A percentile compares a stretch with the other conserved stretches of the same genome.
phyloP scores from a whole-genome alignment of 495 filamentous ascomycete genomes.

The Thermothielavioides terrestris region DNA sequence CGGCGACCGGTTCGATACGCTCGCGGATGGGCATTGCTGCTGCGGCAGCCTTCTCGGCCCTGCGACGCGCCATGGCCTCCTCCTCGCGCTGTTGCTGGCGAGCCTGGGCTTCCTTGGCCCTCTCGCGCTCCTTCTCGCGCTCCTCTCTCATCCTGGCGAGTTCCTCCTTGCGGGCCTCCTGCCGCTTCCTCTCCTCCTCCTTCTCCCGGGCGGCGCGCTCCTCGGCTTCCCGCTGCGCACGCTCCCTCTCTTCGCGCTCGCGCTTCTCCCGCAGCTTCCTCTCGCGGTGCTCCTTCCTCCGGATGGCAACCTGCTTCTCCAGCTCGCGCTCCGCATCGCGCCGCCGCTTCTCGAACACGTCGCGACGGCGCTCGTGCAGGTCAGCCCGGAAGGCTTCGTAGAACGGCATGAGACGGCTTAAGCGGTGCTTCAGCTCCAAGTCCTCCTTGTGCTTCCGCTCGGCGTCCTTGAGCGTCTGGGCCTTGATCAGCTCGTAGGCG shows the following conservation, averaged over 20 bases:
- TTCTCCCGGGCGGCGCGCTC: constrained; percentile 71
- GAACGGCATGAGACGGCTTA: constrained; percentile 65
- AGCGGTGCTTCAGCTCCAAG: constrained; percentile 83
- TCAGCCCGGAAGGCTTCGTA: constrained; percentile 77
- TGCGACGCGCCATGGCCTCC: constrained; percentile 45
- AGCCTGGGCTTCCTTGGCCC: constrained; percentile 39
- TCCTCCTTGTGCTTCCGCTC: constrained; percentile 81
- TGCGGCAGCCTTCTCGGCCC: constrained; percentile 36
- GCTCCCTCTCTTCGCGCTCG: constrained; percentile 75
- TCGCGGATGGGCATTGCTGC: constrained; percentile 26
- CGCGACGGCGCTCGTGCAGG: constrained; percentile 74
- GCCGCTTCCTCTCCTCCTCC: constrained; percentile 65
- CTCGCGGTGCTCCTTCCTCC: constrained; percentile 75
- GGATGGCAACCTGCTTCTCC: constrained; percentile 76
- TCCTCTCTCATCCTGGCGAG: constrained; percentile 68
- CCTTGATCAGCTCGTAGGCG: constrained; percentile 69
- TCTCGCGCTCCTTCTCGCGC: constrained; percentile 75
- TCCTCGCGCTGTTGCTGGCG: constrained; percentile 45
- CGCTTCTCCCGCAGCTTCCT: constrained; percentile 63
- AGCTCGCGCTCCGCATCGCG: constrained; percentile 83
- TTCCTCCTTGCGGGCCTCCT: constrained; percentile 55
- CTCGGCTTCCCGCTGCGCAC: constrained; percentile 67
- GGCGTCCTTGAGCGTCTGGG: constrained; percentile 66
- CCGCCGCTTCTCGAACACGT: constrained; percentile 90
- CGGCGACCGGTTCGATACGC: constrained; percentile 28